Conservation (phyloP, 2,329 filamentous ascomycete genomes). For the Clonostachys solani region DNA sequence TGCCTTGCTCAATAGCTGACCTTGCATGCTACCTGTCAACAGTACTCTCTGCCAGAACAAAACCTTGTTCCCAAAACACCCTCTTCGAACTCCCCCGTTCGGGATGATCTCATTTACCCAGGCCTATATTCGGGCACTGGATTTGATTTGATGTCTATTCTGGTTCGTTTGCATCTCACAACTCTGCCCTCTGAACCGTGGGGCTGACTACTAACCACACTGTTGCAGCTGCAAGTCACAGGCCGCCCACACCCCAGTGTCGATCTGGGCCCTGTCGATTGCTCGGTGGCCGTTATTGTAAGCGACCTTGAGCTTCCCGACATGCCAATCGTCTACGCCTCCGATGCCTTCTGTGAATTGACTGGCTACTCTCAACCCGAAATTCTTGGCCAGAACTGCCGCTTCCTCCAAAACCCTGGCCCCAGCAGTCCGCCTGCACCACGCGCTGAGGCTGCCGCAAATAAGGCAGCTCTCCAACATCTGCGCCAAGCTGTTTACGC, state of each 20-base stretch:
- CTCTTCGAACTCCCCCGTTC: constrained; percentile 4
- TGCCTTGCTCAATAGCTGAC: background rate
- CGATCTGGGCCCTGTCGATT: constrained; percentile 76
- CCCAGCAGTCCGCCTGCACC: constrained; percentile 41
- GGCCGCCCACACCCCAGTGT: constrained; percentile 70
- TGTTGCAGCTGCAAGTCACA: constrained; percentile 53
- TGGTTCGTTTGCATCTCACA: constrained; percentile 32
- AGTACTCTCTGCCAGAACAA: background rate
- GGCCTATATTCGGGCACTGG: constrained; percentile 52
- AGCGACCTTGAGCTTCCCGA: constrained; percentile 74
- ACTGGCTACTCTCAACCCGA: constrained; percentile 76
- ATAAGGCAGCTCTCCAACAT: constrained; percentile 52
- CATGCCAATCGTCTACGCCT: constrained; percentile 78
- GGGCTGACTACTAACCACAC: constrained; percentile 4
- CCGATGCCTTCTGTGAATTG: constrained; percentile 71
- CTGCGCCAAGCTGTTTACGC: constrained; percentile 41
- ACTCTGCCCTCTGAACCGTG: background rate
- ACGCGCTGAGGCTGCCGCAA: constrained; percentile 31
- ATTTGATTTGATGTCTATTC: constrained; percentile 49
- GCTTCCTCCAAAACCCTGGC: constrained; percentile 76
- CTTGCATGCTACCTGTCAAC: background rate
- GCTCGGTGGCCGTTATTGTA: constrained; percentile 79
- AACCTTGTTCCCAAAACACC: background rate
- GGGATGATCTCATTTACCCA: constrained; percentile 48
- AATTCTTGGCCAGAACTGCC: constrained; percentile 75